These are phyloP conservation scores for Echria macrotheca DNA, from an alignment of 495 filamentous ascomycete genomes.

Conservation along the genomic window DNA sequence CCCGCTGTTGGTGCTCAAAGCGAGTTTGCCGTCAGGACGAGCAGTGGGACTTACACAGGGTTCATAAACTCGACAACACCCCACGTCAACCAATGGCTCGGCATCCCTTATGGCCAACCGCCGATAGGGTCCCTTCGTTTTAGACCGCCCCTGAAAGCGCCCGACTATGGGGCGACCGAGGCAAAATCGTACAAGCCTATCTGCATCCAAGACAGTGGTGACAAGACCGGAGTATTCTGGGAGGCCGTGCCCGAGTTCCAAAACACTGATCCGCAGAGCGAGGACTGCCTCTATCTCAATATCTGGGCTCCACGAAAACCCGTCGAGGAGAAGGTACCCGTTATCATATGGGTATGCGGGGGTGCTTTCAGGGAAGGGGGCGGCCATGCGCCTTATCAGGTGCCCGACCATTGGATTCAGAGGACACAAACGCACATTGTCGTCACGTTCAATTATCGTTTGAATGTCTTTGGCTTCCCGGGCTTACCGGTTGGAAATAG, in stretches of 20 bases:
- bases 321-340: slow-evolving; percentile 8
- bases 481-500: slow-evolving; percentile 12
- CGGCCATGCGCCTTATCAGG: slow-evolving; percentile 2
- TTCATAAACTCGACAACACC: slow-evolving; percentile 1
- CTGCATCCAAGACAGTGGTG: slow-evolving; percentile 6
- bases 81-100: slow-evolving; percentile 38
- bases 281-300: too few species aligned
- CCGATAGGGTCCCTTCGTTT: slow-evolving; percentile 46
- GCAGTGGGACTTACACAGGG: slow-evolving; percentile 18
- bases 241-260: too few species aligned
- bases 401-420: slow-evolving; percentile 28
- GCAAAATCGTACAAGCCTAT: slow-evolving; percentile 33
- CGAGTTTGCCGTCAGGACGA: slow-evolving; percentile 9
- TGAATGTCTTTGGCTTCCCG: slow-evolving; percentile 58
- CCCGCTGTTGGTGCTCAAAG: not conserved
- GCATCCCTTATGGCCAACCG: slow-evolving; percentile 49
- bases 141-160: slow-evolving; percentile 38
- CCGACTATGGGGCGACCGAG: slow-evolving; percentile 45
- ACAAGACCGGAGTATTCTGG: too few species aligned
- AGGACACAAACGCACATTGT: slow-evolving; percentile 41
- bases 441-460: slow-evolving; percentile 56
- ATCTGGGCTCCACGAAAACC: too few species aligned
- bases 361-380: slow-evolving; percentile 12
- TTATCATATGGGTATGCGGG: slow-evolving; percentile 27
- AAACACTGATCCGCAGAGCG: too few species aligned